Conservation (phyloP, 495 filamentous ascomycete species). For the Letharia lupina region DNA sequence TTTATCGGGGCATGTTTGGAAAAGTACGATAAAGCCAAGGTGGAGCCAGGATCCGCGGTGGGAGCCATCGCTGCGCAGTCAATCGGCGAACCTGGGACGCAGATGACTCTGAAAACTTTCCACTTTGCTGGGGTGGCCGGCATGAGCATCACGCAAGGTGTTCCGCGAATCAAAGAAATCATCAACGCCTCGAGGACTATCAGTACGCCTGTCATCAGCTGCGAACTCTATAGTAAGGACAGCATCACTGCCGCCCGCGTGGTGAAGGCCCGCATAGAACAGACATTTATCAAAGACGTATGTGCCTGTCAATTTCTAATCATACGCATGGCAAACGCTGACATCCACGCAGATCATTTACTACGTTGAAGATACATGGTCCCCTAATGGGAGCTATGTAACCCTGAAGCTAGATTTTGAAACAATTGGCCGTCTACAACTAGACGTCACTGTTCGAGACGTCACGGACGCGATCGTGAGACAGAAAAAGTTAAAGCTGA, state of each 20-base stretch:
- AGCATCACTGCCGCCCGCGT: slow-evolving; percentile 68
- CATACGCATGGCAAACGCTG: slow-evolving; percentile 31
- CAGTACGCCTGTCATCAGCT: slow-evolving; percentile 87
- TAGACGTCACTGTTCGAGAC: slow-evolving; percentile 61
- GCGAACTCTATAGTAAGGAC: slow-evolving; percentile 62
- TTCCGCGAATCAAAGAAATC: slow-evolving; percentile 99
- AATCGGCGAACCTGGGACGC: slow-evolving; percentile 95
- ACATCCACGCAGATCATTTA: slow-evolving; percentile 47
- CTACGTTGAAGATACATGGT: slow-evolving; percentile 76
- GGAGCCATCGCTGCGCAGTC: slow-evolving; percentile 96
- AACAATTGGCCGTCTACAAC: slow-evolving; percentile 65
- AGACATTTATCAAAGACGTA: slow-evolving; percentile 67
- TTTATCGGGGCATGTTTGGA: slow-evolving; percentile 78
- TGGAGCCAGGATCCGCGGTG: slow-evolving; percentile 94
- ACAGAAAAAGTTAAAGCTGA: slow-evolving; percentile 70
- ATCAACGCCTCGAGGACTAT: slow-evolving; percentile 93
- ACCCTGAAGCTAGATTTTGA: slow-evolving; percentile 67
- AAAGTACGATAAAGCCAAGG: slow-evolving; percentile 83
- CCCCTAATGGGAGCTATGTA: slow-evolving; percentile 60
- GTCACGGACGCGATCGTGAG: slow-evolving; percentile 64
- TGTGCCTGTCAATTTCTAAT: slow-evolving; percentile 3
- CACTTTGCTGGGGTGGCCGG: slow-evolving; percentile 99
- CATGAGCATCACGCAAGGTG: slow-evolving; percentile 98
- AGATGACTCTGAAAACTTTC: slow-evolving; percentile 99
- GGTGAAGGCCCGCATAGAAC: slow-evolving; percentile 87